Conservation (phyloP, 2,329 filamentous ascomycete genomes). For the Ascochyta lentis region DNA sequence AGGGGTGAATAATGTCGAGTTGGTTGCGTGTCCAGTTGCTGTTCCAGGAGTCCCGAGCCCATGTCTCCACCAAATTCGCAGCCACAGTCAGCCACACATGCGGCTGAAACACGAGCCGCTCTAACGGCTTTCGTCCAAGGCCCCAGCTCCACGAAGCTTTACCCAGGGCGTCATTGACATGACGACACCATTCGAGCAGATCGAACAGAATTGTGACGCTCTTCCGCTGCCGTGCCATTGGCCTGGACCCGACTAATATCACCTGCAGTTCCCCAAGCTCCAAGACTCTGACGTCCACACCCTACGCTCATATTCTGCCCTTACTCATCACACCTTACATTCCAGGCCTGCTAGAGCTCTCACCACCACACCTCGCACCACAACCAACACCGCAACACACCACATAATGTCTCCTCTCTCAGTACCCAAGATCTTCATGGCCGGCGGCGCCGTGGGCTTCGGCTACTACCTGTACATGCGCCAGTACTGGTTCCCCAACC, state of each 20-base stretch:
- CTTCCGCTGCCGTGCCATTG: slow-evolving; percentile 7
- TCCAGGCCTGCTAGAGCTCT: not conserved
- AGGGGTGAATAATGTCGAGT: slow-evolving; percentile 21
- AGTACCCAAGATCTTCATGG: slow-evolving; percentile 48
- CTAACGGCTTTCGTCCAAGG: slow-evolving; percentile 1
- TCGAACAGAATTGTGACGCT: slow-evolving; percentile 11
- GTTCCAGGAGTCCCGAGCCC: slow-evolving; percentile 19
- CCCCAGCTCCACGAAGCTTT: slow-evolving; percentile 10
- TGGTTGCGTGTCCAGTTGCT: slow-evolving; percentile 43
- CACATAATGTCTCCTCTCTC: slow-evolving; percentile 40
- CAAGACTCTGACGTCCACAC: slow-evolving; percentile 3
- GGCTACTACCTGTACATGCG: slow-evolving; percentile 47
- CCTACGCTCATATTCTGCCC: slow-evolving; percentile 7
- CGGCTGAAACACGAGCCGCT: not conserved
- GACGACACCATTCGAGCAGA: slow-evolving; percentile 14
- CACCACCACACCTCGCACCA: not conserved
- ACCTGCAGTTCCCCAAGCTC: slow-evolving; percentile 6
- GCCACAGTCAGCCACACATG: slow-evolving; percentile 6
- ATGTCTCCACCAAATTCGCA: not conserved
- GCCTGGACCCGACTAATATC: slow-evolving; percentile 5
- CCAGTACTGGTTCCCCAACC: slow-evolving; percentile 48
- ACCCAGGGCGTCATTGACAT: slow-evolving; percentile 7
- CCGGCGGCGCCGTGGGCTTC: slow-evolving; percentile 45
- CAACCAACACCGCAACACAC: slow-evolving; percentile 8
- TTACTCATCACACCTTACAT: slow-evolving; percentile 5